These are phyloP conservation scores for Aegilops tauschii DNA, from an alignment of 176 grass and related monocot species.

Conservation along the genomic window DNA sequence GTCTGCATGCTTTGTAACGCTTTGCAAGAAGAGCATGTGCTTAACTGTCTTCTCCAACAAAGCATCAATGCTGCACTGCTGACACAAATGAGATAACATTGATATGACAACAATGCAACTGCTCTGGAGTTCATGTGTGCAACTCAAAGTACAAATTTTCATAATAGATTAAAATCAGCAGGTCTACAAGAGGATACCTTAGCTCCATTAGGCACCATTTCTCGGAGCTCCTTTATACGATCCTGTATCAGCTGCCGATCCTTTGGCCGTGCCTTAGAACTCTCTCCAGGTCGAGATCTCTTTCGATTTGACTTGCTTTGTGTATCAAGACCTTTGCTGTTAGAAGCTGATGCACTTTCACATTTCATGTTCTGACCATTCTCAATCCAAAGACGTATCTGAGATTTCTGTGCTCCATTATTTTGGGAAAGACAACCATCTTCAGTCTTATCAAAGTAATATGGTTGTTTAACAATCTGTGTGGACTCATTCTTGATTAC, in stretches of 20 bases:
- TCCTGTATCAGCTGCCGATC: constrained; percentile 82
- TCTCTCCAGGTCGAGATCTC: constrained; percentile 69
- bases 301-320: constrained; percentile 60
- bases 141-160: constrained; percentile 15
- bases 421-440: constrained; percentile 52
- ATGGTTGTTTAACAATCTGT: constrained; percentile 50
- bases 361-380: constrained; percentile 52
- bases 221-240: constrained; percentile 75
- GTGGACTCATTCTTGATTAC: constrained; percentile 46
- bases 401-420: constrained; percentile 62
- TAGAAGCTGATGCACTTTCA: constrained; percentile 65
- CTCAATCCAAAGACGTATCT: constrained; percentile 70
- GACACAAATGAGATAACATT: constrained; percentile 29
- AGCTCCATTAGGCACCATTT: constrained; percentile 76
- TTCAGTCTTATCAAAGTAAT: constrained; percentile 37
- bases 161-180: constrained; percentile 21
- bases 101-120: constrained; percentile 2
- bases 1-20: constrained; percentile 67
- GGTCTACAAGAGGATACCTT: constrained; percentile 54
- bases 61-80: constrained; percentile 86
- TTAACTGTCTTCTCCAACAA: constrained; percentile 86
- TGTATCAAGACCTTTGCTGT: constrained; percentile 61
- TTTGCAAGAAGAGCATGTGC: constrained; percentile 93
- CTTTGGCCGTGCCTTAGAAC: constrained; percentile 65
- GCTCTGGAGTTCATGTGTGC: not conserved